These are phyloP conservation scores for Colletotrichum tropicicola DNA, from an alignment of 2,329 filamentous ascomycete genomes.

Conservation along the genomic window DNA sequence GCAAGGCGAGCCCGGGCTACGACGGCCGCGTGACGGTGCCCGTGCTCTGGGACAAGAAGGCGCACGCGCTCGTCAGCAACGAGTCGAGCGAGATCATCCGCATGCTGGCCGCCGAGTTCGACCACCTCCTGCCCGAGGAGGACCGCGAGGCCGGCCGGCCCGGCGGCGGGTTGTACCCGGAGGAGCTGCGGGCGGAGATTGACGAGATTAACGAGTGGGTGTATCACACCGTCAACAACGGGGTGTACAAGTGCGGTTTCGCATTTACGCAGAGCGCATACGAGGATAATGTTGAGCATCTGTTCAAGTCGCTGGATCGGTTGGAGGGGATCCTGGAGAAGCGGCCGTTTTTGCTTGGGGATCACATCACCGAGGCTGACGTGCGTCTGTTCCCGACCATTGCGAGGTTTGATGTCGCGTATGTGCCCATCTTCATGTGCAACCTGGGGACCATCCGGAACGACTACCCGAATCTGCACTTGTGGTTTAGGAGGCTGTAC, in stretches of 20 bases:
- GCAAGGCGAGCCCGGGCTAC: conserved; percentile 73
- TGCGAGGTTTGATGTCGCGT: conserved; percentile 74
- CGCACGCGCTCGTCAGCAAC: conserved; percentile 80
- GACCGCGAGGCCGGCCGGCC: conserved; percentile 60
- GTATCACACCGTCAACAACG: conserved; percentile 62
- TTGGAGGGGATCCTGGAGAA: conserved; percentile 66
- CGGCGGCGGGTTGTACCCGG: conserved; percentile 66
- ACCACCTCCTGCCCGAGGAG: conserved; percentile 62
- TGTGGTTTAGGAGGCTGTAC: conserved; percentile 75
- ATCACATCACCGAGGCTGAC: conserved; percentile 73
- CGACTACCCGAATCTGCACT: conserved; percentile 73
- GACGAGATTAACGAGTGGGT: conserved; percentile 75
- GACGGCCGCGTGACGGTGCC: conserved; percentile 78
- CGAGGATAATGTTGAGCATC: conserved; percentile 64
- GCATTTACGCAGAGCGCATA: conserved; percentile 73
- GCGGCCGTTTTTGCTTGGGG: conserved; percentile 69
- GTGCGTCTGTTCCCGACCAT: conserved; percentile 74
- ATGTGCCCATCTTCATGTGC: conserved; percentile 72
- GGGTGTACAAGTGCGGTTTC: conserved; percentile 68
- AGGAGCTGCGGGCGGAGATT: conserved; percentile 61
- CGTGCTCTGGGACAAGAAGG: conserved; percentile 75
- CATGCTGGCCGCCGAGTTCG: conserved; percentile 82
- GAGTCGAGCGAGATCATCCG: conserved; percentile 86
- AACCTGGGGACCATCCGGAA: conserved; percentile 71
- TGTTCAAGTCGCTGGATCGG: conserved; percentile 72